phyloP scores from a whole-genome alignment of 2,329 filamentous ascomycete genomes.

The Cucurbitaria berberidis region DNA sequence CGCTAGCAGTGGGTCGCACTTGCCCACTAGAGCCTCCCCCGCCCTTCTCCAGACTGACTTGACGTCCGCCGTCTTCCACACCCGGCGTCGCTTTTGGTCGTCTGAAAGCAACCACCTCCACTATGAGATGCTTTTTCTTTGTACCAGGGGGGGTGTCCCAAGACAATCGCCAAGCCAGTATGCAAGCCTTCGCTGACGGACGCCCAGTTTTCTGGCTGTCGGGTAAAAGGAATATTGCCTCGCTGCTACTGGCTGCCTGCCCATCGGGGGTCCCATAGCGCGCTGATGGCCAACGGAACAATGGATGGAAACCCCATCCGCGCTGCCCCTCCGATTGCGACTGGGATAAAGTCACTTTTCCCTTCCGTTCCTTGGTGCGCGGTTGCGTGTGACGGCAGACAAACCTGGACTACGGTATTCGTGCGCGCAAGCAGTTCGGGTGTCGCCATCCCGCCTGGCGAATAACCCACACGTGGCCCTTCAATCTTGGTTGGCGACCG shows the following conservation, averaged over 20 bases:
- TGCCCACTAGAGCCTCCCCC: constrained; percentile 2
- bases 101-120: constrained; percentile 4
- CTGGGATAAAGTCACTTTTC: too few species aligned
- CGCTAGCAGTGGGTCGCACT: constrained; percentile 2
- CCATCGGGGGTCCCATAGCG: constrained; percentile 18
- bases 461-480: background rate
- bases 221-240: constrained; percentile 41
- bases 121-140: too few species aligned
- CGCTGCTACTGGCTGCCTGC: constrained; percentile 35
- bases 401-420: constrained; percentile 11
- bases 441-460: too few species aligned
- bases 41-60: constrained; percentile 11
- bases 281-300: constrained; percentile 22
- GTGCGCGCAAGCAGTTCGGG: background rate
- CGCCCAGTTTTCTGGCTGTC: constrained; percentile 21
- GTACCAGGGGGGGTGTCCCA: constrained; percentile 3
- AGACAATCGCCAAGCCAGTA: constrained; percentile 3
- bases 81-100: background rate
- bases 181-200: constrained; percentile 23
- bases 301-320: constrained; percentile 28
- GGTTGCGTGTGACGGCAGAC: constrained; percentile 5
- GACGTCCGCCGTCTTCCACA: background rate
- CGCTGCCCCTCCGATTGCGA: too few species aligned
- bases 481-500: background rate
- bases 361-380: background rate